Conservation (phyloP, 2,329 filamentous ascomycete species). For the Arthrobotrys sphaeroides region DNA sequence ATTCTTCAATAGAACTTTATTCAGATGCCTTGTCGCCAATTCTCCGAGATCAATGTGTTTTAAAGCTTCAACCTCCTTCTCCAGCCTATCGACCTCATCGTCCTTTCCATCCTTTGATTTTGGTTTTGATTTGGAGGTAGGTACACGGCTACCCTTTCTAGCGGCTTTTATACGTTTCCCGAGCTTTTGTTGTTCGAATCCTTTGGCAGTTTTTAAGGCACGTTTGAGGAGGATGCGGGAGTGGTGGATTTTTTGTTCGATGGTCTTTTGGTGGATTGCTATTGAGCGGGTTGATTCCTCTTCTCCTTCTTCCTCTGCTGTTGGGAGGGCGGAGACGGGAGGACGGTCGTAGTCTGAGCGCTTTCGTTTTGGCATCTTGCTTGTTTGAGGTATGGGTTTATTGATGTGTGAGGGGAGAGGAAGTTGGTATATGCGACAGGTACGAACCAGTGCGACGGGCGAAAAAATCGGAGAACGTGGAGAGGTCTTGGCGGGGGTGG, state of each 20-base stretch:
- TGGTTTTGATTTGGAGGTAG: background rate
- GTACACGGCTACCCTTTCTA: too few relatives aligned
- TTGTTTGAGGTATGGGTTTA: background rate
- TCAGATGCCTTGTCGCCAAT: slow-evolving; percentile 64
- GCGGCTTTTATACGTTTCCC: slow-evolving; percentile 67
- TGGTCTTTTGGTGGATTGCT: slow-evolving; percentile 38
- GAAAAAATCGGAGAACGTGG: background rate
- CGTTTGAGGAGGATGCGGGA: slow-evolving; percentile 59
- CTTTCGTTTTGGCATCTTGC: slow-evolving; percentile 53
- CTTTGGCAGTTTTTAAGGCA: slow-evolving; percentile 76
- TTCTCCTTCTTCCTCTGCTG: background rate
- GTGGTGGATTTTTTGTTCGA: slow-evolving; percentile 51
- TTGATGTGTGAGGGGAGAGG: background rate
- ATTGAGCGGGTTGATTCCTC: slow-evolving; percentile 47
- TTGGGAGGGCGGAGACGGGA: background rate
- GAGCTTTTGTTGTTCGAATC: slow-evolving; percentile 79
- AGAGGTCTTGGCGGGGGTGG: too few relatives aligned
- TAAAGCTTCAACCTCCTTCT: slow-evolving; percentile 68
- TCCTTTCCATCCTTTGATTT: slow-evolving; percentile 61
- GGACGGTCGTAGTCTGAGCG: slow-evolving; percentile 41
- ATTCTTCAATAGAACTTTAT: slow-evolving; percentile 66
- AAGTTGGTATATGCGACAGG: background rate
- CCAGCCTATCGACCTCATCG: slow-evolving; percentile 68
- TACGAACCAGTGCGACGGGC: too few relatives aligned
- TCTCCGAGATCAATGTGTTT: slow-evolving; percentile 66